A percentile compares a stretch with the other conserved stretches of the same genome.
Conservation (phyloP, 768 basidiomycete genomes). For the Gyrodon lividus region DNA sequence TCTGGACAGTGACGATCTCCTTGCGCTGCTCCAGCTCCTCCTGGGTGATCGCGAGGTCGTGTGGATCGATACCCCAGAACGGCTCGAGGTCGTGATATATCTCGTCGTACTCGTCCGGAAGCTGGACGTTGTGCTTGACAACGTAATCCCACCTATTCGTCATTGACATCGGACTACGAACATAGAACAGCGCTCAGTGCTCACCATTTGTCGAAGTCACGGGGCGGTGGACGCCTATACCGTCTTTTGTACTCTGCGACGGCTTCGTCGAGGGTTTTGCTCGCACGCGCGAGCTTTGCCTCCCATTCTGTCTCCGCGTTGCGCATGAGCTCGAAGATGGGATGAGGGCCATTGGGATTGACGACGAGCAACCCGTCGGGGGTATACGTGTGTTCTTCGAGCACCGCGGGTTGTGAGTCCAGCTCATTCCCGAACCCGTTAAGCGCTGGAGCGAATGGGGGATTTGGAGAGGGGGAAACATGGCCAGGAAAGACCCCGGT, state of each 20-base stretch:
- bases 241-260: conserved; percentile 38
- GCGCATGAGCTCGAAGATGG: conserved; percentile 43
- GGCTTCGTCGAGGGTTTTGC: conserved; percentile 37
- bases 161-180: too few relatives aligned
- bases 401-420: background rate
- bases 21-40: conserved; percentile 17
- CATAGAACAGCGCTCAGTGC: too few relatives aligned
- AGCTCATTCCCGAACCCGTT: background rate
- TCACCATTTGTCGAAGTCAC: conserved; percentile 45
- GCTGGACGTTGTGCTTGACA: conserved; percentile 35
- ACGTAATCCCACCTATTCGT: conserved; percentile 41
- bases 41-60: conserved; percentile 19
- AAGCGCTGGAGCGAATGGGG: background rate
- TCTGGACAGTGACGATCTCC: conserved; percentile 24
- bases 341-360: conserved; percentile 39
- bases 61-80: conserved; percentile 37
- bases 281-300: conserved; percentile 32
- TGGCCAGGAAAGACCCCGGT: background rate
- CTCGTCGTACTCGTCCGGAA: conserved; percentile 49
- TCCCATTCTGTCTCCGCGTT: conserved; percentile 39
- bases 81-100: conserved; percentile 38
- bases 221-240: conserved; percentile 37
- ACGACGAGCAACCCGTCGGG: conserved; percentile 34
- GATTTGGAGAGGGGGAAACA: background rate
- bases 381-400: conserved; percentile 21